These are phyloP conservation scores for Closterium sp. DNA, from an alignment of 139 green algal genomes.

Conservation along the genomic window DNA sequence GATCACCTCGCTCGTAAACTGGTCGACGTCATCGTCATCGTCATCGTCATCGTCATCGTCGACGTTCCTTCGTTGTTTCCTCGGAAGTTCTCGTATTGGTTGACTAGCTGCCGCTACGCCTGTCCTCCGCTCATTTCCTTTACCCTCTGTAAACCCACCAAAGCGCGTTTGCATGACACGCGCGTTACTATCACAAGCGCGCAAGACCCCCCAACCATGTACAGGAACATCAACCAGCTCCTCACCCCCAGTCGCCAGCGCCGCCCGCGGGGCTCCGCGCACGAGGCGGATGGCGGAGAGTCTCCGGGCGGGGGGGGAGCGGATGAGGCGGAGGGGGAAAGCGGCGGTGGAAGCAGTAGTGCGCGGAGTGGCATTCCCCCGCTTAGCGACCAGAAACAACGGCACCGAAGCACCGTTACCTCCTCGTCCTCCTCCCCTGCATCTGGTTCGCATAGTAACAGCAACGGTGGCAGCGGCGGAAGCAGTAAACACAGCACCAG, in stretches of 20 bases:
- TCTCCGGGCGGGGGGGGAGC: background rate
- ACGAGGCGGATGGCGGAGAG: background rate
- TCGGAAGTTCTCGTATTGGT: no score
- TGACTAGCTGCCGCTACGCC: no score
- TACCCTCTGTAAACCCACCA: background rate
- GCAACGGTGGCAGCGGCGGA: background rate
- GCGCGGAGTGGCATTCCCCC: background rate
- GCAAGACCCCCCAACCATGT: background rate
- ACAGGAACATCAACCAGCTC: background rate
- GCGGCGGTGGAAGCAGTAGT: background rate
- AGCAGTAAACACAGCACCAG: background rate
- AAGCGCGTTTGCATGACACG: background rate
- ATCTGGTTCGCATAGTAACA: background rate
- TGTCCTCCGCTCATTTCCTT: background rate
- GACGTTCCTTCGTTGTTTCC: no score
- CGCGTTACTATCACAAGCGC: background rate
- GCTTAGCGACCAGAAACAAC: background rate
- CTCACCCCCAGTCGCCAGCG: background rate
- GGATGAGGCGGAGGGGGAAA: background rate
- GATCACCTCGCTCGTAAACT: background rate
- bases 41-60: background rate
- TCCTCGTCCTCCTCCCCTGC: background rate
- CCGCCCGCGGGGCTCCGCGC: background rate
- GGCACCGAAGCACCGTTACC: background rate
- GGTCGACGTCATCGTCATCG: background rate